Percentiles rank a stretch among this genome's conserved stretches.
Conservation (phyloP, 73 alveolate genomes). For the Paramecium pentaurelia region DNA sequence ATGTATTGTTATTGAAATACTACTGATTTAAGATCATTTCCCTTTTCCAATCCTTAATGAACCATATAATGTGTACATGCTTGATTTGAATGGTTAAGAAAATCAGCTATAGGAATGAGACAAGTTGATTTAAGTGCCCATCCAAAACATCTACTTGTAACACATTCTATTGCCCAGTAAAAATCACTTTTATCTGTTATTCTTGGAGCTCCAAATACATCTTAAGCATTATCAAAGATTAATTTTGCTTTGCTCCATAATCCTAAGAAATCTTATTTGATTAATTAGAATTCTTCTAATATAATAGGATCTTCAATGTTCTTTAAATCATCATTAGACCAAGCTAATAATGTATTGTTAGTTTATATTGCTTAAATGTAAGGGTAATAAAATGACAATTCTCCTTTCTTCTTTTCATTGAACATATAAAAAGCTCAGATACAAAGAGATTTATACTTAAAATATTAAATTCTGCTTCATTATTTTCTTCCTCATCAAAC, state of each 20-base stretch:
- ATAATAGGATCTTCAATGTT: neutral
- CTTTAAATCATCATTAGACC: neutral
- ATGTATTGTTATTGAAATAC: neutral
- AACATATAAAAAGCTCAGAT: neutral
- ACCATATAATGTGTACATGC: constrained; percentile 37
- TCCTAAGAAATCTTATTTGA: neutral
- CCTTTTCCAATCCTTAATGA: neutral
- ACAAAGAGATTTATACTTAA: neutral
- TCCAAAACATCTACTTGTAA: constrained; percentile 40
- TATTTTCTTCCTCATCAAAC: constrained; percentile 31
- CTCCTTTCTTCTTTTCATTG: constrained; percentile 22
- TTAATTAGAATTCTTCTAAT: neutral
- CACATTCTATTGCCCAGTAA: constrained; percentile 28
- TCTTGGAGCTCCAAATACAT: neutral
- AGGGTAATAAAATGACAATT: constrained; percentile 17
- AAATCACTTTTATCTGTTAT: neutral
- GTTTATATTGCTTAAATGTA: constrained; percentile 6
- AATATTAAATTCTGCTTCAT: constrained; percentile 25
- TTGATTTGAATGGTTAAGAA: constrained; percentile 6
- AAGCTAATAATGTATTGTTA: neutral
- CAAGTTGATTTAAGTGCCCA: constrained; percentile 31
- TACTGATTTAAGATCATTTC: neutral
- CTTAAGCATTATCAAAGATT: neutral
- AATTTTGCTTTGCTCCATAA: neutral
- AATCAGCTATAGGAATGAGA: constrained; percentile 21